Base-by-base conservation (phyloP, 495 filamentous ascomycete genomes). In the Cercophora scortea region DNA sequence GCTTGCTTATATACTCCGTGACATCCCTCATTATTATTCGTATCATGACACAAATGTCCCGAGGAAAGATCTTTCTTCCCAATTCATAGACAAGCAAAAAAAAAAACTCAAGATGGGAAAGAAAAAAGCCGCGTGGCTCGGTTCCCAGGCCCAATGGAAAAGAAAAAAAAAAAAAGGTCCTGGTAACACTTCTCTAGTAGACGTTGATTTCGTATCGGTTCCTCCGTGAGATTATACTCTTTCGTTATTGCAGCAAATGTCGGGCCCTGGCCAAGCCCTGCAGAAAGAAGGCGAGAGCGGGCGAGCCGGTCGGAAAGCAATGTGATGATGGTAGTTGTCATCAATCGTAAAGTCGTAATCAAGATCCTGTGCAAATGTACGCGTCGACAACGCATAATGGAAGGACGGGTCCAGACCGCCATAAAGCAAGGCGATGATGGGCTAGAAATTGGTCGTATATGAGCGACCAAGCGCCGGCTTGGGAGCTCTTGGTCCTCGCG, bases 391-490 rank as follows among this genome's bases (percentile, higher is more conserved):
- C 25, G 5, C 25, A 25, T 5, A 25, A 25, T 25, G 5, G 5
- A 25, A 25, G 2, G 25, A 25, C 25, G 25, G 25, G 25, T 5
- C 25, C 25, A 25, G 25, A 25, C 5, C 25, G 25, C 25, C 25
- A 25, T 25, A 2, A 25, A 25, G 5, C 25, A 25, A 25, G 25
- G 25, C 25, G 25, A 5, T 15, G 25, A 5, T 15, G 39, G 47
- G 53, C 66, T 65, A 78, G 55, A 76, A 78, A 32, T 58, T 58
- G 17, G 65, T 72, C 38, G 69, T 69, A 50, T 69, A 71, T 47
- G 65, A 71, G 51, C 71, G 74, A 52, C 65, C 63, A 17, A 76
- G 56, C 17, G 49, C 52, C 17, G 70, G 63, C 55, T 71, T 76
- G 3, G 61, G 50, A 13, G 54, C 45, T 32, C 59, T 72, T 51